A percentile compares a stretch with the other conserved stretches of the same genome.
These are phyloP conservation scores for Colletotrichum sp. DNA, from an alignment of 2,329 filamentous ascomycete species.

Conservation along the genomic window DNA sequence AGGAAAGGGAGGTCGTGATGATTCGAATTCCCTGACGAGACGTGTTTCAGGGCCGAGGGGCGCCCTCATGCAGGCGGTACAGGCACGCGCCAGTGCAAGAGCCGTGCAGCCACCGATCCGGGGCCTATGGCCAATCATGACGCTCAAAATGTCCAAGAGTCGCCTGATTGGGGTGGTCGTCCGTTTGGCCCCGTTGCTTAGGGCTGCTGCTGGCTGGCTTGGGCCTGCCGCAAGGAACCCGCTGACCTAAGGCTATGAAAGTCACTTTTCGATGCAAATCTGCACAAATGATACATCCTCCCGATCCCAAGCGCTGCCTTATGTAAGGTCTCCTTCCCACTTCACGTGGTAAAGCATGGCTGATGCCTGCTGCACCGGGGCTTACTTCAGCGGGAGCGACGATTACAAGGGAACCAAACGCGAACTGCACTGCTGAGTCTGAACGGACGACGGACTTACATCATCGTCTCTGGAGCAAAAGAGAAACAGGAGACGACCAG, in stretches of 20 bases:
- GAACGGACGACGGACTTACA: background rate
- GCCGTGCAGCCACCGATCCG: background rate
- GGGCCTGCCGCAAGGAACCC: background rate
- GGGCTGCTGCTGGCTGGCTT: slow-evolving; percentile 9
- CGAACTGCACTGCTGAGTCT: background rate
- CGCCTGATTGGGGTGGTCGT: slow-evolving; percentile 16
- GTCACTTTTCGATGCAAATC: background rate
- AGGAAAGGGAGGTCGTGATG: slow-evolving; percentile 11
- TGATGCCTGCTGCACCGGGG: background rate
- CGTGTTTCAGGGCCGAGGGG: slow-evolving; percentile 20
- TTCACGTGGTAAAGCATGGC: background rate
- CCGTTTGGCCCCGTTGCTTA: slow-evolving; percentile 9
- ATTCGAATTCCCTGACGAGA: slow-evolving; percentile 19
- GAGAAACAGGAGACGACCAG: background rate
- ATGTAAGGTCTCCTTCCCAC: background rate
- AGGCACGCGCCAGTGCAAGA: slow-evolving; percentile 4
- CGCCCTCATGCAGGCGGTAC: slow-evolving; percentile 9
- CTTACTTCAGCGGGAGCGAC: slow-evolving; percentile 8
- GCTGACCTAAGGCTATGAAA: background rate
- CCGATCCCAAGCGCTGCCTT: background rate
- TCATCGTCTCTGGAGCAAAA: background rate
- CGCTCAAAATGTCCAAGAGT: slow-evolving; percentile 5
- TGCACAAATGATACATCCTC: background rate
- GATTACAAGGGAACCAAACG: background rate
- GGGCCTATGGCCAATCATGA: slow-evolving; percentile 9